A percentile compares a stretch with the other conserved stretches of the same genome.
Conservation (phyloP, 1,284 basidiomycete genomes). For the Austroboletus rostrupii region DNA sequence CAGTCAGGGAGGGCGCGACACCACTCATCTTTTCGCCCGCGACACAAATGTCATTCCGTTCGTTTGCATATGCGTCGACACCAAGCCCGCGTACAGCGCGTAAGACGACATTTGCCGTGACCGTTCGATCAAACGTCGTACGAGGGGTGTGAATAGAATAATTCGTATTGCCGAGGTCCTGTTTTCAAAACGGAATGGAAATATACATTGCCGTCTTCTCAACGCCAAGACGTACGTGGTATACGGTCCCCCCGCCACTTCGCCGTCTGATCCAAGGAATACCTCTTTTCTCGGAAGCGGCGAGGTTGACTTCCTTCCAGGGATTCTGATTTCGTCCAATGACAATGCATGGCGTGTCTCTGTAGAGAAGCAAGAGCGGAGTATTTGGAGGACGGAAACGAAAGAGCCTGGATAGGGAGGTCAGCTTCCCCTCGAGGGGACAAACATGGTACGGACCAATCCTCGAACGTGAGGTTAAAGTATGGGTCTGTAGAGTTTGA, state of each 20-base stretch:
- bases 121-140: constrained; percentile 73
- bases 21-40: constrained; percentile 80
- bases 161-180: constrained; percentile 95
- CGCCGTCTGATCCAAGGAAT: constrained; percentile 84
- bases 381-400: constrained; percentile 62
- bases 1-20: background rate
- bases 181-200: constrained; percentile 36
- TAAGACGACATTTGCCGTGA: constrained; percentile 77
- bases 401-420: constrained; percentile 66
- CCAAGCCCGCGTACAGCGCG: constrained; percentile 75
- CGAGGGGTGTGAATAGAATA: constrained; percentile 92
- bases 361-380: constrained; percentile 85
- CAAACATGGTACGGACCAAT: constrained; percentile 60
- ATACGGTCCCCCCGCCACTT: constrained; percentile 97
- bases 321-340: constrained; percentile 98
- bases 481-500: constrained; percentile 84
- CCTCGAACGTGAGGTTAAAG: constrained; percentile 93
- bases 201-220: background rate
- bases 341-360: constrained; percentile 87
- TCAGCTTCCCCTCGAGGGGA: constrained; percentile 1
- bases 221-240: constrained; percentile 66
- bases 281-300: constrained; percentile 43
- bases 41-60: constrained; percentile 87
- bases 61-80: constrained; percentile 78
- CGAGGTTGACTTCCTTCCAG: constrained; percentile 92